Base-by-base conservation (phyloP, 495 filamentous ascomycete genomes). In the Trichodelitschia bisporula region DNA sequence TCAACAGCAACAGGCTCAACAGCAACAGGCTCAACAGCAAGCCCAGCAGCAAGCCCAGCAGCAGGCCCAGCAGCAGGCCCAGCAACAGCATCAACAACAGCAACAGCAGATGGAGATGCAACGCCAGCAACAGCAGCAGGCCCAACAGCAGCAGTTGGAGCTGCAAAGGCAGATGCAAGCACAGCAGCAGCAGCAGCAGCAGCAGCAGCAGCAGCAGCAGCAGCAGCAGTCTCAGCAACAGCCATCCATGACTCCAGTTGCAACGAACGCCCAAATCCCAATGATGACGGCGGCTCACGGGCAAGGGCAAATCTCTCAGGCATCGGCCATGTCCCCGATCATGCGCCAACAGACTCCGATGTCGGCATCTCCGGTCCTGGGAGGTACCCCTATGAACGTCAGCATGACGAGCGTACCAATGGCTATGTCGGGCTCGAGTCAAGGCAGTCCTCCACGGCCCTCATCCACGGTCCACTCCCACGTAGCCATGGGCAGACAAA, bases 371-470 rank as follows among this genome's bases (percentile, higher is more conserved):
- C 79, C 80, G 3, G 60, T 77, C 43, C 64, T 77, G 57, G 25
- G 69, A 57, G 38, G 43, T 45, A 9, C 9, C 4, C 4, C 15
- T 26, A 65, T 58, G 41, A 49, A 35, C 3, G 23, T 40, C 27
- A 36, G 49, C 24, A 30, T 50, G 4, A 55, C 59, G 45, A 56
- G 53, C n/a, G 55, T 63, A 32, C 69, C 75, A 20, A 61, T 78
- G 0, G 86, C 90, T 79, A 69, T 69, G 25, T 60, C 68, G 32
- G 73, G 70, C n/a, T 66, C 72, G 29, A 78, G 72, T 39, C 83
- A 82, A 13, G 59, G 68, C 25, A 58, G 80, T 23, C 76, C 80
- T 19, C 57, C 74, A 11, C 89, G 80, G 30, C 69, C 78, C 3
- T 57, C 72, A 28, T 75, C 80, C 37, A 69, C 70, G 44, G 66